Evolutionary conservation across 2,329 filamentous ascomycete genomes (phyloP), one percentile per base, ranked within the genome.

Genomic region (Nakataea oryzae): DNA sequence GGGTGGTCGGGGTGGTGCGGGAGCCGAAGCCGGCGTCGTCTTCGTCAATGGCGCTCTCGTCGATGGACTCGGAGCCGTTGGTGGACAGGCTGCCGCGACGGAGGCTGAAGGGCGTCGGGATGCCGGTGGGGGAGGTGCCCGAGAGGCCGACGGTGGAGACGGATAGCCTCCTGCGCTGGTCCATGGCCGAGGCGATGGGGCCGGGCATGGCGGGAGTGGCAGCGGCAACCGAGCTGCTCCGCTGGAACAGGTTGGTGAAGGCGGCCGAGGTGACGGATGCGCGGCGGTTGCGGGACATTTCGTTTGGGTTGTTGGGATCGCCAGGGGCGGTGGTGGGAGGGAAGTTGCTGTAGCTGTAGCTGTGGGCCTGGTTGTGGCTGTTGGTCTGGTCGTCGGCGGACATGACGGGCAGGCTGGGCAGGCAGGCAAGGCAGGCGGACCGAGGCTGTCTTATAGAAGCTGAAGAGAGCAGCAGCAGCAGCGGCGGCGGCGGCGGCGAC

Each of bases 31-130:
- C 73, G 54, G 79, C 74, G 27, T 86, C 84, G 55, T 86, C 84
- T 64, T 93, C 89, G 65, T 91, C 87, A 64, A 89, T 82, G 59
- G 88, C 89, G 67, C 77, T 87, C 74, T 93, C 90, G 66, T 93
- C 89, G 64, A 87, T 80, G 2, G 82, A 83, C 62, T 85, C 81
- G 3, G 84, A 86, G 61, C 75, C 77, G 67, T 79, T 85, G 70
- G 89, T 91, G 1, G 88, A 90, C 66, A 90, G 77, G 73, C 89
- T 92, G 62, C 82, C 82, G 63, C 86, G 85, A 63, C 87, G 82
- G 64, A 83, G 71, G 63, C 71, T 71, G 69, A 83, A 80, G 56
- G 80, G 74, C 69, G 79, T 65, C 70, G 78, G 67, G 72, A 58
- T 50, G 67, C 73, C 81, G 78, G 69, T 84, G n/a, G 88, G 87